Conservation (phyloP, 805 yeast genomes). For the Suhomyces xylopsoci region DNA sequence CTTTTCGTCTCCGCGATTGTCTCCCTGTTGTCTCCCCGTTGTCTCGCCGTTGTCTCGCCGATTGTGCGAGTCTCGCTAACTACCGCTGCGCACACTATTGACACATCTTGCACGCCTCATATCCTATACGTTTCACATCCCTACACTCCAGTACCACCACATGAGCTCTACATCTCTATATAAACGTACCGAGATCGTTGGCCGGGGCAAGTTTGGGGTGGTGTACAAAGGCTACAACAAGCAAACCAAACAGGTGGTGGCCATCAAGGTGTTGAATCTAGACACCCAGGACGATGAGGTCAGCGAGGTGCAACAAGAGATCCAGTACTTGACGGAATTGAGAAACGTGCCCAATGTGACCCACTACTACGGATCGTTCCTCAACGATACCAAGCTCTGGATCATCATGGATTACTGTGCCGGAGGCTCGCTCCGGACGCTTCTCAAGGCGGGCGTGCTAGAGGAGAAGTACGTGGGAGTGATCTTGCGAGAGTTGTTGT, state of each 20-base stretch:
- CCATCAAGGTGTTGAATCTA: conserved; percentile 86
- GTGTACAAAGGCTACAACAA: conserved; percentile 83
- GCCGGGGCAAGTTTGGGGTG: conserved; percentile 95
- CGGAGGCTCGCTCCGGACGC: conserved; percentile 89
- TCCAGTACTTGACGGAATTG: conserved; percentile 78
- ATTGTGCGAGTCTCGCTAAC: not conserved
- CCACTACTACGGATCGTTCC: conserved; percentile 83
- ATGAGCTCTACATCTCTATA: conserved; percentile 27
- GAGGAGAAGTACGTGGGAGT: conserved; percentile 84
- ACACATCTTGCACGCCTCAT: not conserved
- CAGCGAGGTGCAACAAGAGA: conserved; percentile 89
- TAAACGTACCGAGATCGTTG: conserved; percentile 85
- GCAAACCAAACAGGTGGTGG: conserved; percentile 74
- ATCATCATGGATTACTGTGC: conserved; percentile 97
- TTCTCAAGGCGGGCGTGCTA: conserved; percentile 79
- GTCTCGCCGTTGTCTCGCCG: not conserved
- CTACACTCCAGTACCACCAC: not conserved
- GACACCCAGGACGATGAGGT: conserved; percentile 95
- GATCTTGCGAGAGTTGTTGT: conserved; percentile 75
- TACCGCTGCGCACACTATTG: not conserved
- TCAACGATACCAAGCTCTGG: conserved; percentile 91
- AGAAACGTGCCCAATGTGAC: conserved; percentile 89
- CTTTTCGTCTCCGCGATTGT: not conserved
- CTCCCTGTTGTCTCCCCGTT: no score
- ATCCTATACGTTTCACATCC: not conserved